Conservation (phyloP, 1,284 basidiomycete species). For the Apiotrichum gamsii region DNA sequence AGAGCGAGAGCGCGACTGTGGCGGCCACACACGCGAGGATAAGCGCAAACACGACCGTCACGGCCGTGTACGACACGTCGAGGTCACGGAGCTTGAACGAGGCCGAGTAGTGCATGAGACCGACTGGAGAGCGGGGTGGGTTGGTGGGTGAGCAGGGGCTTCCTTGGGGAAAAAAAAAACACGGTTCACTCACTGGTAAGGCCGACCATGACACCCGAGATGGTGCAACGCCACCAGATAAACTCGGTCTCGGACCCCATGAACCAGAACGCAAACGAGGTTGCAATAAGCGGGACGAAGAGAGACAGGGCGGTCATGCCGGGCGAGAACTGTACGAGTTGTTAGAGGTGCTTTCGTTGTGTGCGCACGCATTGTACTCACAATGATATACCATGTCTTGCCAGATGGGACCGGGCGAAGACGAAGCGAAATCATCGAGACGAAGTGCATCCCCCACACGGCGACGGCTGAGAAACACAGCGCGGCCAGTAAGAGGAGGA, state of each 20-base stretch:
- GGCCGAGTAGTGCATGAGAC: constrained; percentile 51
- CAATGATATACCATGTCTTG: constrained; percentile 44
- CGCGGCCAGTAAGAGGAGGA: constrained; percentile 55
- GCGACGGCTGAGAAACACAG: constrained; percentile 82
- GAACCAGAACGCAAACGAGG: constrained; percentile 50
- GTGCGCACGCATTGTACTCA: constrained; percentile 16
- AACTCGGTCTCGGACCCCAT: constrained; percentile 48
- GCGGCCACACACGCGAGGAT: constrained; percentile 50
- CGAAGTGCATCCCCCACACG: constrained; percentile 53
- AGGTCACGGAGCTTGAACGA: constrained; percentile 47
- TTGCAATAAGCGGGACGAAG: constrained; percentile 49
- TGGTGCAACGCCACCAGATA: constrained; percentile 42
- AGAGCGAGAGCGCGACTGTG: constrained; percentile 48
- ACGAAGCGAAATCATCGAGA: constrained; percentile 49
- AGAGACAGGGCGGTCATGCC: constrained; percentile 51
- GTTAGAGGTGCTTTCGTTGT: too few relatives aligned
- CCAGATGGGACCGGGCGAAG: constrained; percentile 21
- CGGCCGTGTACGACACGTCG: constrained; percentile 32
- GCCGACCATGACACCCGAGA: constrained; percentile 66
- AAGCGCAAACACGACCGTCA: constrained; percentile 49
- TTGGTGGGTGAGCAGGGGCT: neutral
- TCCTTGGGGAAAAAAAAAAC: too few relatives aligned
- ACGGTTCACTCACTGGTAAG: constrained; percentile 61
- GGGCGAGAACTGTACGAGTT: constrained; percentile 41
- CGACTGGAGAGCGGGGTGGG: constrained; percentile 25